Conservation (phyloP, 805 yeast species). For the Nakazawaea pomicola region DNA sequence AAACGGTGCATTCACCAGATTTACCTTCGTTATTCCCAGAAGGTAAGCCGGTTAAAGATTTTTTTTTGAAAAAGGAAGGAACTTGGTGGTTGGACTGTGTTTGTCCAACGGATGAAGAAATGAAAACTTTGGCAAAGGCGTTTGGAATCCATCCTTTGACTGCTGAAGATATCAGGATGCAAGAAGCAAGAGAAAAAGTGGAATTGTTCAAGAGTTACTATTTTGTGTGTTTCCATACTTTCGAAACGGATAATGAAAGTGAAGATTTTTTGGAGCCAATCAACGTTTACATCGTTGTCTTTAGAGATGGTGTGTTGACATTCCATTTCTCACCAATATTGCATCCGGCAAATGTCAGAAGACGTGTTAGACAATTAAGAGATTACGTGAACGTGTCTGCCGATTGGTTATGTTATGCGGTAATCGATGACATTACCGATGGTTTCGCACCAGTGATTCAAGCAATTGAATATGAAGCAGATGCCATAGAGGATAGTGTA, state of each 20-base stretch:
- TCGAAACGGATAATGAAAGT: conserved; percentile 77
- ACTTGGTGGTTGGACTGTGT: conserved; percentile 97
- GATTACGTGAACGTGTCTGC: conserved; percentile 75
- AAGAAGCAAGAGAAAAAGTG: conserved; percentile 95
- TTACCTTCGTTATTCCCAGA: conserved; percentile 69
- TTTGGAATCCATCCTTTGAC: conserved; percentile 98
- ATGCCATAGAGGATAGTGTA: conserved; percentile 80
- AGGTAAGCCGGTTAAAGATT: conserved; percentile 58
- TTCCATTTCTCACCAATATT: conserved; percentile 66
- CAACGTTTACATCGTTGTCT: conserved; percentile 69
- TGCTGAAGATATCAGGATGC: conserved; percentile 94
- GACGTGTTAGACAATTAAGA: conserved; percentile 75
- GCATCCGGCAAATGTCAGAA: conserved; percentile 72
- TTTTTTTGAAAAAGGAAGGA: conserved; percentile 67
- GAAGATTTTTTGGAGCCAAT: conserved; percentile 83
- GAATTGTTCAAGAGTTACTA: conserved; percentile 87
- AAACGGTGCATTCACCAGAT: conserved; percentile 86
- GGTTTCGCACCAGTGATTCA: conserved; percentile 80
- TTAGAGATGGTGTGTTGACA: conserved; percentile 60
- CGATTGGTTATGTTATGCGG: conserved; percentile 79
- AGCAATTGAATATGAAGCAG: conserved; percentile 74
- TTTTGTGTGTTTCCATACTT: conserved; percentile 95
- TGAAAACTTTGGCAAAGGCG: conserved; percentile 87
- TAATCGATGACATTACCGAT: conserved; percentile 82
- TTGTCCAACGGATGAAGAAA: conserved; percentile 92